A percentile compares a stretch with the other conserved stretches of the same genome.
Evolutionary conservation across 2,329 filamentous ascomycete genomes (phyloP).

Genomic region (Alternaria sp.): DNA sequence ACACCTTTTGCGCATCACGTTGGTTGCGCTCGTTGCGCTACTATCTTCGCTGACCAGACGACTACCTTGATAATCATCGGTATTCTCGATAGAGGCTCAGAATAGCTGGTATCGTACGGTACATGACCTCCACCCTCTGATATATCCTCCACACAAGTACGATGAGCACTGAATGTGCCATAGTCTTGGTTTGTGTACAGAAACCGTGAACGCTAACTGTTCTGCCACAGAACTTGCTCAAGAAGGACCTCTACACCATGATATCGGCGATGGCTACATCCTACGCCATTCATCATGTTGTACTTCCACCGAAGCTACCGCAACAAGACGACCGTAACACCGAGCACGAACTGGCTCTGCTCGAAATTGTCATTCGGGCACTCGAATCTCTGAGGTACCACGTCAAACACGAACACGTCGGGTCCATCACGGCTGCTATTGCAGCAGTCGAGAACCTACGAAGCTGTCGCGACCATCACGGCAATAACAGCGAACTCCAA

Average conservation of each 20-base stretch:
- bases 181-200: background rate
- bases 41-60: too few species aligned
- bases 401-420: conserved; percentile 8
- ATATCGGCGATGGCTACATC: conserved; percentile 5
- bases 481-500: conserved; percentile 23
- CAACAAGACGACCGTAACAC: conserved; percentile 43
- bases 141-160: background rate
- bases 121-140: background rate
- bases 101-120: background rate
- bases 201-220: background rate
- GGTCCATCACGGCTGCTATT: conserved; percentile 16
- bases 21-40: background rate
- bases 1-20: background rate
- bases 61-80: background rate
- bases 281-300: conserved; percentile 53
- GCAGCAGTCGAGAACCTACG: conserved; percentile 26
- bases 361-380: conserved; percentile 20
- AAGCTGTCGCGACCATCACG: conserved; percentile 10
- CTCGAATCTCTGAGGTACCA: conserved; percentile 19
- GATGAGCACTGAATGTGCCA: background rate
- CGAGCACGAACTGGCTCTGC: conserved; percentile 22
- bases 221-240: background rate
- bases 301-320: conserved; percentile 60
- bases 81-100: background rate
- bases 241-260: conserved; percentile 5